Base-by-base conservation (phyloP, 768 basidiomycete species). In the Russula vinacea region DNA sequence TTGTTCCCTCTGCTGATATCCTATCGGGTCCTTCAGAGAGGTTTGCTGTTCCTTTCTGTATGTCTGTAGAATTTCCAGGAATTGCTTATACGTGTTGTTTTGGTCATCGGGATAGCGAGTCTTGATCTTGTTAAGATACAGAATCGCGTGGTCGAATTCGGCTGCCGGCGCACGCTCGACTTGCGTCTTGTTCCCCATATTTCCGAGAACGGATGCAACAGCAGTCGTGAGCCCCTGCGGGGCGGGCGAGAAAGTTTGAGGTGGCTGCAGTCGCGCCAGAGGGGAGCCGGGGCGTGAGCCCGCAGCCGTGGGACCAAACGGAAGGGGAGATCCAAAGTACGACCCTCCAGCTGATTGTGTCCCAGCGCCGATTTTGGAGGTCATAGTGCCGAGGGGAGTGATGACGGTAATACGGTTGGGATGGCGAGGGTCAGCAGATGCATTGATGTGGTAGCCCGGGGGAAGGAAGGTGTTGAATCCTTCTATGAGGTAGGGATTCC, bases 101-200 rank as follows among this genome's bases (percentile, higher is more conserved):
- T 89, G 86, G 64, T 97, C 94, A 68, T 89, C 86, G 13, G 84
- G 76, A 75, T 89, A 98, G 24, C 94, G 87, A 19, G 86, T 87
- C 77, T 98, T 98, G 80, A 99, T 98, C 80, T 95, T 96, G 83
- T 97, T 98, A 70, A 99, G 87, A 74, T 95, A 99, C 70, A 93
- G 87, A 67, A 98, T 98, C 16, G 97, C 97, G 71, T 96, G 89
- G 74, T 90, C 88, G 78, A 94, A 97, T 72, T 98, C 88, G 64
- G 80, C 83, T 13, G 80, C 73, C 14, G 83, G 79, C 59, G 82
- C 83, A 66, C 78, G 76, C 67, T 85, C 84, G 44, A 79, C 76
- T 17, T 78, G 74, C 47, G 79, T 78, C 69, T 78, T 80, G 66
- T 78, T 78, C 47, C 62, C 45, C 69, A 62, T 68, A 57, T 67